These are phyloP conservation scores for Plasmodium gonderi DNA, from an alignment of 169 alveolate species.

Conservation along the genomic window DNA sequence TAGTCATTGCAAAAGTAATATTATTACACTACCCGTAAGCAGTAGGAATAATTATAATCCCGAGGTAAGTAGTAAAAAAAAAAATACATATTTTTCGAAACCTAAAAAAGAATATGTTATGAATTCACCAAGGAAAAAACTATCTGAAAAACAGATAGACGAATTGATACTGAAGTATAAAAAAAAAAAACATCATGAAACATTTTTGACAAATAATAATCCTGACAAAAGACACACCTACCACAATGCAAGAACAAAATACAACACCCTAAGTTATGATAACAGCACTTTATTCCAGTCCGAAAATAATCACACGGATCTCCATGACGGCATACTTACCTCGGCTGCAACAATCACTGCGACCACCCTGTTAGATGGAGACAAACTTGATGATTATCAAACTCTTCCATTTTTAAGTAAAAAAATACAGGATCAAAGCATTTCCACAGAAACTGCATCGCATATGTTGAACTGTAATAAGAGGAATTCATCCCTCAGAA, in stretches of 20 bases:
- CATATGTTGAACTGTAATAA: neutral
- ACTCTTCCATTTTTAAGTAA: neutral
- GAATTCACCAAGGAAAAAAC: constrained; percentile 14
- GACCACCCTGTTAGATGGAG: neutral
- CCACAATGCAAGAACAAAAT: neutral
- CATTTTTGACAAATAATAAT: neutral
- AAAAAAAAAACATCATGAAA: constrained; percentile 5
- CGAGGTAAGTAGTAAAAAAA: neutral
- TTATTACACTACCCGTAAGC: neutral
- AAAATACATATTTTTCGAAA: neutral
- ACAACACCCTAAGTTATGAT: neutral
- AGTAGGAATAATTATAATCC: neutral
- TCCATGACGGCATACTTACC: neutral
- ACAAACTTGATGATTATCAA: neutral
- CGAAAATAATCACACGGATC: neutral
- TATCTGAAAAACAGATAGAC: constrained; percentile 8
- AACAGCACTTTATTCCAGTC: neutral
- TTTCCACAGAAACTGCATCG: neutral
- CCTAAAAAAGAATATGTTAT: neutral
- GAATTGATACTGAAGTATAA: constrained; percentile 29
- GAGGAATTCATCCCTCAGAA: neutral
- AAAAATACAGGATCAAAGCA: neutral
- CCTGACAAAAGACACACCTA: constrained; percentile 21
- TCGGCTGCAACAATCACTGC: neutral
- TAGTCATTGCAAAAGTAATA: neutral